Percentiles rank a stretch among this genome's conserved stretches.
These are phyloP conservation scores for Alloascoidea africana DNA, from an alignment of 805 yeast species.

Conservation along the genomic window DNA sequence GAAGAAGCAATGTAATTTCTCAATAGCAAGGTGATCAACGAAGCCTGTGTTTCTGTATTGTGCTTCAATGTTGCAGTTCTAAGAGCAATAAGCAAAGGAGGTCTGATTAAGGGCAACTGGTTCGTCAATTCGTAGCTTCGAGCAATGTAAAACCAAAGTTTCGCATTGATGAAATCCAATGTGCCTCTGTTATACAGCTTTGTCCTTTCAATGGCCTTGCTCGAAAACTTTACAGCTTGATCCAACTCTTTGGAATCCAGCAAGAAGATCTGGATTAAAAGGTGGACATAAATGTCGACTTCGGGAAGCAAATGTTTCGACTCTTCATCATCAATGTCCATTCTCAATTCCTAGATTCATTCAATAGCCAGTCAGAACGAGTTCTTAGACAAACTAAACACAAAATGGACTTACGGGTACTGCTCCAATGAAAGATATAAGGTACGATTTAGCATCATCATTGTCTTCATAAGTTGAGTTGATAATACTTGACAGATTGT, in stretches of 20 bases:
- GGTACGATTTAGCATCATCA: conserved; percentile 24
- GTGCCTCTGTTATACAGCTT: conserved; percentile 63
- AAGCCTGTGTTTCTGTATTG: conserved; percentile 83
- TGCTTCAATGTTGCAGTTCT: conserved; percentile 87
- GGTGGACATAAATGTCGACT: conserved; percentile 62
- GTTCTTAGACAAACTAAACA: neutral
- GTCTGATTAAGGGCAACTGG: conserved; percentile 43
- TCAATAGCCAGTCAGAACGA: neutral
- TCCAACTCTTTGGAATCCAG: conserved; percentile 42
- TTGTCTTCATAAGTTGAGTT: conserved; percentile 36
- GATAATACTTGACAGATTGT: conserved; percentile 39
- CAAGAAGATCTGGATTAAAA: conserved; percentile 63
- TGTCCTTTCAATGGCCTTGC: conserved; percentile 20
- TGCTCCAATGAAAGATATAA: conserved; percentile 22
- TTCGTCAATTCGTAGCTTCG: conserved; percentile 54
- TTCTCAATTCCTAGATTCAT: conserved; percentile 7
- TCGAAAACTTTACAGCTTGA: conserved; percentile 38
- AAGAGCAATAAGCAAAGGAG: conserved; percentile 55
- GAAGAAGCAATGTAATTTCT: conserved; percentile 67
- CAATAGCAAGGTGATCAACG: conserved; percentile 69
- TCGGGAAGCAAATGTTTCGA: conserved; percentile 38
- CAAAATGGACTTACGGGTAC: conserved; percentile 12
- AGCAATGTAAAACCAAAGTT: conserved; percentile 82
- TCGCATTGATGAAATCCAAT: conserved; percentile 75
- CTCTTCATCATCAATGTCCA: conserved; percentile 4